Evolutionary conservation across 306 rosid species (phyloP).

Genomic region (Sicyos baderoa): DNA sequence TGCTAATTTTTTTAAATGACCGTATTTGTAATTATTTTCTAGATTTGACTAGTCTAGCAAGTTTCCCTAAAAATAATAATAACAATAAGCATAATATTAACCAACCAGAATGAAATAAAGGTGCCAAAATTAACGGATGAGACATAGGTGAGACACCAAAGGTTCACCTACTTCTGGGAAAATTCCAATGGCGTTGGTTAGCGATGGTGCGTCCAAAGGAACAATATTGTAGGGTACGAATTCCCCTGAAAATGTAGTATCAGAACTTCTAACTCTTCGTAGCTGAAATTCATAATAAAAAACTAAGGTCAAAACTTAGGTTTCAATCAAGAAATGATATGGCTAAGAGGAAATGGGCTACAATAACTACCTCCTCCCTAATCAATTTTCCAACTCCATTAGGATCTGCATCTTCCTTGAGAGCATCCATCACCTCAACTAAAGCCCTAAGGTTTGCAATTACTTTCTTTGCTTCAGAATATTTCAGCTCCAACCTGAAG

Average conservation of each 20-base stretch:
- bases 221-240: constrained; percentile 81
- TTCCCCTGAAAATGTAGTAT: constrained; percentile 53
- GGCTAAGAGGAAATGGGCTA: constrained; percentile 13
- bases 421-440: constrained; percentile 90
- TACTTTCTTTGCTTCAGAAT: constrained; percentile 55
- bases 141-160: constrained; percentile 14
- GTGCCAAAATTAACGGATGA: background rate
- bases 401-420: constrained; percentile 76
- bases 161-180: constrained; percentile 81
- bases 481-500: constrained; percentile 43
- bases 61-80: no score
- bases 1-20: no score
- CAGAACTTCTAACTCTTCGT: constrained; percentile 50
- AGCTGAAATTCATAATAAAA: constrained; percentile 42
- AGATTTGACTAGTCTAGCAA: no score
- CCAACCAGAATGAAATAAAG: constrained; percentile 9
- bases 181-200: constrained; percentile 76
- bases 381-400: constrained; percentile 70
- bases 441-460: constrained; percentile 74
- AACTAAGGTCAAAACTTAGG: constrained; percentile 15
- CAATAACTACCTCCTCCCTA: constrained; percentile 67
- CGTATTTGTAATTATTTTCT: no score
- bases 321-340: constrained; percentile 18
- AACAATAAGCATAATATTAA: background rate
- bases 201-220: constrained; percentile 65